phyloP scores from a whole-genome alignment of 495 filamentous ascomycete species.

The Tetracladium setigerum region DNA sequence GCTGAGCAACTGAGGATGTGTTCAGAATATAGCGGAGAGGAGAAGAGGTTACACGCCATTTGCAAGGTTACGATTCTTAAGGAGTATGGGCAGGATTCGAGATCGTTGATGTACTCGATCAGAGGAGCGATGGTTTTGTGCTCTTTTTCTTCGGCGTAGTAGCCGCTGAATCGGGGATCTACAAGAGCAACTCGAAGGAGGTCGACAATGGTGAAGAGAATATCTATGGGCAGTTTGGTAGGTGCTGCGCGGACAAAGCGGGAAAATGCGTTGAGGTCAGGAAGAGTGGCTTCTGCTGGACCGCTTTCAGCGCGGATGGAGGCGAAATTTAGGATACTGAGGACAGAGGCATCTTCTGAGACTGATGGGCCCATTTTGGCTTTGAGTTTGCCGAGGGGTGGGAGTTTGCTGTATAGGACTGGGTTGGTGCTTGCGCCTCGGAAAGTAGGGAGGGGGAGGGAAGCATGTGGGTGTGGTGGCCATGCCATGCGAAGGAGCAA shows the following conservation, averaged over 20 bases:
- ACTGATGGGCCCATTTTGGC: conserved; percentile 56
- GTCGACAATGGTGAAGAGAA: conserved; percentile 73
- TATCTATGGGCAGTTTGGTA: conserved; percentile 43
- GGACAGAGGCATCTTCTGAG: conserved; percentile 41
- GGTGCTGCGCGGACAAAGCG: conserved; percentile 42
- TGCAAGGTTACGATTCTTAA: conserved; percentile 74
- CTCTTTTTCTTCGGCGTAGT: conserved; percentile 67
- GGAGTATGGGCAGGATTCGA: conserved; percentile 58
- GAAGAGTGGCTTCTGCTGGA: conserved; percentile 52
- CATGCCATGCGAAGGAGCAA: conserved; percentile 69
- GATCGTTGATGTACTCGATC: conserved; percentile 47
- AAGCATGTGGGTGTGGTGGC: conserved; percentile 68
- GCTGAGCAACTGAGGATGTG: conserved; percentile 30
- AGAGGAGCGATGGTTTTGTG: conserved; percentile 58
- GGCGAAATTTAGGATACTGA: conserved; percentile 57
- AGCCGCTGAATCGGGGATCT: conserved; percentile 80
- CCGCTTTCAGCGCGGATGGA: conserved; percentile 43
- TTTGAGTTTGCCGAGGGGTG: conserved; percentile 76
- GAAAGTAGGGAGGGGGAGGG: conserved; percentile 61
- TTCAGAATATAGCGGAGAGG: conserved; percentile 47
- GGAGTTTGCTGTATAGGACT: conserved; percentile 69
- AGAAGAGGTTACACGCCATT: conserved; percentile 54
- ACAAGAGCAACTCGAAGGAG: conserved; percentile 69
- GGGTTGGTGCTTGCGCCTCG: conserved; percentile 53
- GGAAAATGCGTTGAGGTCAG: conserved; percentile 48